phyloP scores from a whole-genome alignment of 345 rosid species.

The Ceriops tagal region DNA sequence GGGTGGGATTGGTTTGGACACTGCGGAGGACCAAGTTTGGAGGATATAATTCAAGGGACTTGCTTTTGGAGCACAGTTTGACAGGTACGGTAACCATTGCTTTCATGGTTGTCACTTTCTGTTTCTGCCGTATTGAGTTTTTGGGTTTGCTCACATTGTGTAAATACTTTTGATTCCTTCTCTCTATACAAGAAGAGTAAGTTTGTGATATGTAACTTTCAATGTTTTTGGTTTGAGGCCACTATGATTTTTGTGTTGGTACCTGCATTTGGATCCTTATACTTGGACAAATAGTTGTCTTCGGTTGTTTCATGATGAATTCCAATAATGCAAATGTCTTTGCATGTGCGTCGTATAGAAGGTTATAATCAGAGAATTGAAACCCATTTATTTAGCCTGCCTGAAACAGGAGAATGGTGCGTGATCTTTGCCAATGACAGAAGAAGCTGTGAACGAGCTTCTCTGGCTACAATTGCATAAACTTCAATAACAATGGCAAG shows the following conservation, averaged over 20 bases:
- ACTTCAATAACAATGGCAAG: no score
- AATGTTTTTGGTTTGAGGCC: not conserved
- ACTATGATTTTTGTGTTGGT: not conserved
- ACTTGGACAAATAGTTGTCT: not conserved
- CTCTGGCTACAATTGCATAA: no score
- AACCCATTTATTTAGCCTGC: no score
- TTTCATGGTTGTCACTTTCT: slow-evolving; percentile 46
- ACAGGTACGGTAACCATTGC: slow-evolving; percentile 38
- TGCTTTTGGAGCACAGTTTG: slow-evolving; percentile 30
- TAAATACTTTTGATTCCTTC: slow-evolving; percentile 9
- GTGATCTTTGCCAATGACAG: no score
- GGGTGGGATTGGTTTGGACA: not conserved
- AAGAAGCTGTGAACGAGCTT: no score
- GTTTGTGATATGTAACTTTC: not conserved
- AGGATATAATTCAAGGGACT: slow-evolving; percentile 22
- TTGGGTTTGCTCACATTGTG: slow-evolving; percentile 7
- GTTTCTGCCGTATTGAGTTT: slow-evolving; percentile 13
- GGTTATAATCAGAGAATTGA: no score
- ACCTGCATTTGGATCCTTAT: not conserved
- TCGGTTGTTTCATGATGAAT: not conserved
- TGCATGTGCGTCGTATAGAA: no score
- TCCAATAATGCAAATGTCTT: no score
- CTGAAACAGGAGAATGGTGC: no score
- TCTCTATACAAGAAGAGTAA: not conserved
- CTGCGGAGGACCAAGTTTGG: slow-evolving; percentile 8